Base-by-base conservation (phyloP, 768 basidiomycete species). In the Gymnopilus junonius region DNA sequence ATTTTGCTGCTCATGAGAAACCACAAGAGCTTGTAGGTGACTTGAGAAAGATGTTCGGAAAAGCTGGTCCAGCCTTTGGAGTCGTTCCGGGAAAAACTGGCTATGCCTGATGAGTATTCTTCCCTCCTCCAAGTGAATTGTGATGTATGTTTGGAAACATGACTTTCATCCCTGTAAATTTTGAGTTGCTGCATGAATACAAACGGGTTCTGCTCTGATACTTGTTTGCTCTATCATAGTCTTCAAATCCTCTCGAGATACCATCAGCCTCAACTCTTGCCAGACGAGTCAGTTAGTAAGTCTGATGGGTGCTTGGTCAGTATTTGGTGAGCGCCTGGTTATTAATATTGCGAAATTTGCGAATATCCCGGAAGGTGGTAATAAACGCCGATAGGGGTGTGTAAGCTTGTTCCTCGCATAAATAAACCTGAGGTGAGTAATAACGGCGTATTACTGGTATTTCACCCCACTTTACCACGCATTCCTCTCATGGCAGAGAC, bases 21-120 rank as follows among this genome's bases (percentile, higher is more conserved):
- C 86, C 87, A 0, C 74, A 80, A 4, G 71, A 72, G 2, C 75
- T 89, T 15, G 86, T 76, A 0, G 76, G 66, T 1, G 87, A 87
- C 66, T 53, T 89, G 50, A 74, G 82, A 31, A 81, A 76, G 66
- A 88, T 88, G 85, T 88, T 87, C 71, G 81, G 81, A 37, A 82
- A 76, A 60, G 81, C 77, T 10, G 83, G 85, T 0, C 79, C 79
- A 34, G 84, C 83, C 2, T 83, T 77, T 63, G 78, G 78, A 2
- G 81, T 85, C 15, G 81, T 87, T 8, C 59, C 74, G 1, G 82
- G 79, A 4, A 78, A 78, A 62, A 72, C 62, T 40, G 85, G 85
- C 2, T 85, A 82, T 66, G 62, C 67, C 59, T 25, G 42, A 56
- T n/a, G 40, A 21, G 37, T 35, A 8, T 62, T 50, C 20, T 53